Evolutionary conservation across 805 yeast species (phyloP), one percentile per base, ranked within the genome.

Genomic region (Ogataea corticis): DNA sequence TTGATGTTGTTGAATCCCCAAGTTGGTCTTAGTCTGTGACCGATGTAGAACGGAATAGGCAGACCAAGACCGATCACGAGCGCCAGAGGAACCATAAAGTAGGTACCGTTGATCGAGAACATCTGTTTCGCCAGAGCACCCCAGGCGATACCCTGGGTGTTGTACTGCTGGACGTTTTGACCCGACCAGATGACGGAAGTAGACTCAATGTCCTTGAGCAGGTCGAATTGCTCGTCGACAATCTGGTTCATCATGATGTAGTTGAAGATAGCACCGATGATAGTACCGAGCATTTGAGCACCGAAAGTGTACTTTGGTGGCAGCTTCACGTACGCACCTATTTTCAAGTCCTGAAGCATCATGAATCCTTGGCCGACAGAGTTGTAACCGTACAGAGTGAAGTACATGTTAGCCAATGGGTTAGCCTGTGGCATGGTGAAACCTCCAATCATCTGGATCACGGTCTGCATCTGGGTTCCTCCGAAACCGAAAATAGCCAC

Each of bases 271-370:
- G 58, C 44, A 33, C 60, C 60, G 34, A 56, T 48, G 13, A 51
- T 19, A 27, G 75, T 70, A 41, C 77, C 76, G 40, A 59, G 37
- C 47, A 72, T 57, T 57, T 74, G 79, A 14, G 72, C 75, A 49
- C 62, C 56, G 54, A 73, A 74, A 33, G 72, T 59, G 37, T 55
- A 46, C 23, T 67, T 63, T 7, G 78, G 77, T 1, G 77, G 76
- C 12, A 73, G 55, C 44, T 71, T 70, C 35, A 69, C 53, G 56
- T 72, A 72, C 50, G 72, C 76, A 3, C 66, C 75, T 62, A 64
- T 59, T 46, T 71, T 71, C 53, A 66, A 68, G 48, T 70, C 71
- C 54, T 66, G 73, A 29, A 72, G 70, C 13, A 67, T 50, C 35
- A 66, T 57, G 55, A 68, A 71, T 17, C 74, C 77, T 57, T 73